Percentiles rank a stretch among this genome's conserved stretches.
phyloP scores from a whole-genome alignment of 2,329 filamentous ascomycete genomes.

The Lachnellula arida region DNA sequence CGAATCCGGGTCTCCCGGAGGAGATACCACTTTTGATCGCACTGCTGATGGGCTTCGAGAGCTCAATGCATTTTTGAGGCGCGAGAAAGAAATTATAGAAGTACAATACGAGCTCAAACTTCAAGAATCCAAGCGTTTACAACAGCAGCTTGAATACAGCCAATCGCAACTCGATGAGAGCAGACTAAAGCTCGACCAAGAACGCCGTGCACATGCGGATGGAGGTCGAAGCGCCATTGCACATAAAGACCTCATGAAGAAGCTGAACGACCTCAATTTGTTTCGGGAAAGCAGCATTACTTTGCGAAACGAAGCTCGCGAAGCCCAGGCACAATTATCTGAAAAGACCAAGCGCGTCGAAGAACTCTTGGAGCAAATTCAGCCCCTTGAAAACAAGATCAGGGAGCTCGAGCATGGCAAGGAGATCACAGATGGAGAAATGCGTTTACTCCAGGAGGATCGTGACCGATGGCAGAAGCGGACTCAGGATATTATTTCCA shows the following conservation, averaged over 20 bases:
- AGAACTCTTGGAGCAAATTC: slow-evolving; percentile 67
- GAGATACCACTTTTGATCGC: slow-evolving; percentile 47
- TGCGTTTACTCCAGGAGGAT: slow-evolving; percentile 84
- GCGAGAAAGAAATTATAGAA: slow-evolving; percentile 96
- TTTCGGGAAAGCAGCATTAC: slow-evolving; percentile 94
- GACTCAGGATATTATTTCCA: slow-evolving; percentile 90
- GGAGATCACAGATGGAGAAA: slow-evolving; percentile 62
- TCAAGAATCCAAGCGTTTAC: slow-evolving; percentile 81
- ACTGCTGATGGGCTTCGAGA: slow-evolving; percentile 77
- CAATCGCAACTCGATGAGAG: slow-evolving; percentile 86
- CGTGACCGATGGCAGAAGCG: slow-evolving; percentile 94
- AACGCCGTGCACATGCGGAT: slow-evolving; percentile 72
- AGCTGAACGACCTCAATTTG: slow-evolving; percentile 90
- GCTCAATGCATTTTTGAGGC: slow-evolving; percentile 83
- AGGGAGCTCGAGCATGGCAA: slow-evolving; percentile 80
- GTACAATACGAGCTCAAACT: slow-evolving; percentile 90
- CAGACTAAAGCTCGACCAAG: slow-evolving; percentile 83
- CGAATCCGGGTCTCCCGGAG: slow-evolving; percentile 36
- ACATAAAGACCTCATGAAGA: slow-evolving; percentile 89
- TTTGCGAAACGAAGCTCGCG: slow-evolving; percentile 78
- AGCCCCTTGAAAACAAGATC: slow-evolving; percentile 77
- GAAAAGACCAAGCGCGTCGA: slow-evolving; percentile 73
- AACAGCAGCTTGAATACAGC: slow-evolving; percentile 84
- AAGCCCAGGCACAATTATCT: slow-evolving; percentile 69
- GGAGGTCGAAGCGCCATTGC: slow-evolving; percentile 68